Evolutionary conservation across 345 rosid species (phyloP).

Genomic region (Mallotus nudiflorus): DNA sequence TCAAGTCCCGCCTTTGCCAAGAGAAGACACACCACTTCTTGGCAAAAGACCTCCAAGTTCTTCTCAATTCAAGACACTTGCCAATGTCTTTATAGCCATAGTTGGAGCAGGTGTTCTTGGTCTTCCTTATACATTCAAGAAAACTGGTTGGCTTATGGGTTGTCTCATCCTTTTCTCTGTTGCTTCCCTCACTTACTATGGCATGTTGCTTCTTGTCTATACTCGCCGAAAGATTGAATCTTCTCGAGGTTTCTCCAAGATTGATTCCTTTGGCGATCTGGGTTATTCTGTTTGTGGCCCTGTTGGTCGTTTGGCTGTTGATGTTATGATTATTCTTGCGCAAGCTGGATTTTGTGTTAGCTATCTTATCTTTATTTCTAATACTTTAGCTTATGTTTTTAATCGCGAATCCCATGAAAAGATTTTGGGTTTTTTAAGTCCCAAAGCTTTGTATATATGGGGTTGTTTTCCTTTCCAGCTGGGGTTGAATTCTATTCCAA

Average conservation of each 20-base stretch:
- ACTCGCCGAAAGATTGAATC: slow-evolving; percentile 71
- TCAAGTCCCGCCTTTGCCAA: slow-evolving; percentile 23
- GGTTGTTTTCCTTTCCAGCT: slow-evolving; percentile 81
- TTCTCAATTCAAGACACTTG: slow-evolving; percentile 37
- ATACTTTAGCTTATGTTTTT: slow-evolving; percentile 51
- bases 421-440: slow-evolving; percentile 48
- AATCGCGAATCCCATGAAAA: slow-evolving; percentile 16
- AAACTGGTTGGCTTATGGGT: slow-evolving; percentile 30
- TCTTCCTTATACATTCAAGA: slow-evolving; percentile 32
- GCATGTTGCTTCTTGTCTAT: slow-evolving; percentile 64
- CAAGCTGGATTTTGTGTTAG: slow-evolving; percentile 77
- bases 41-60: slow-evolving; percentile 48
- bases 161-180: slow-evolving; percentile 17
- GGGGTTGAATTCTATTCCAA: slow-evolving; percentile 73
- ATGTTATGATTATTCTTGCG: slow-evolving; percentile 60
- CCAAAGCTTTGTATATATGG: slow-evolving; percentile 67
- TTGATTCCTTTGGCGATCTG: slow-evolving; percentile 67
- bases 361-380: slow-evolving; percentile 59
- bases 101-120: slow-evolving; percentile 39
- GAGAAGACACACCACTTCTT: slow-evolving; percentile 74
- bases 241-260: slow-evolving; percentile 45
- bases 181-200: slow-evolving; percentile 20
- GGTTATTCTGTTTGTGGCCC: slow-evolving; percentile 58
- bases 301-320: slow-evolving; percentile 53
- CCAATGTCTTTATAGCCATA: slow-evolving; percentile 27